These are phyloP conservation scores for Cercophora newfieldiana DNA, from an alignment of 495 filamentous ascomycete species.

Conservation along the genomic window DNA sequence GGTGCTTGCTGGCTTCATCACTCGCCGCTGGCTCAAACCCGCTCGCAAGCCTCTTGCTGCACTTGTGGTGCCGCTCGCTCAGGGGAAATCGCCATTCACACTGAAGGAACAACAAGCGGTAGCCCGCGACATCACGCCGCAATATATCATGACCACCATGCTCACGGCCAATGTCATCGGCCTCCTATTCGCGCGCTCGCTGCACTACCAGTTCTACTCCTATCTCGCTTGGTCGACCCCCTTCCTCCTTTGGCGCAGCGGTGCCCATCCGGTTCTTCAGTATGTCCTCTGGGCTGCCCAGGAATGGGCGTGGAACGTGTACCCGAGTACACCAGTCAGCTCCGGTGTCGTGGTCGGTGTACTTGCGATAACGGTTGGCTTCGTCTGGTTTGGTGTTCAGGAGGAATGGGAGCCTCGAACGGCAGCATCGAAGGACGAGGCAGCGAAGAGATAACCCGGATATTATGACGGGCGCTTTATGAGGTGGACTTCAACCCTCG, in stretches of 20 bases:
- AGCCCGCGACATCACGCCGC: constrained; percentile 61
- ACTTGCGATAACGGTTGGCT: constrained; percentile 63
- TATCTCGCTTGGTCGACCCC: constrained; percentile 92
- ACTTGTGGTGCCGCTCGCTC: constrained; percentile 53
- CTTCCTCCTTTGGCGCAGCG: constrained; percentile 83
- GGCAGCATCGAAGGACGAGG: constrained; percentile 25
- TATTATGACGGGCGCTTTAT: neutral
- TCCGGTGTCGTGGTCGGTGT: constrained; percentile 74
- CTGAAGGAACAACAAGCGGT: constrained; percentile 54
- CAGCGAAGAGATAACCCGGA: constrained; percentile 22
- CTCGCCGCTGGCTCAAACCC: constrained; percentile 50
- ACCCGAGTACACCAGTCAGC: constrained; percentile 82
- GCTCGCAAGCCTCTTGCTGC: constrained; percentile 45
- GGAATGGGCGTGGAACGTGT: constrained; percentile 97
- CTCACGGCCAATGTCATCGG: constrained; percentile 81
- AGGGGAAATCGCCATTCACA: constrained; percentile 54
- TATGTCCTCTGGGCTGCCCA: constrained; percentile 77
- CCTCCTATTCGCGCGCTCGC: constrained; percentile 82
- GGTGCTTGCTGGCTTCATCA: constrained; percentile 62
- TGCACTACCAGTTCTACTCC: constrained; percentile 97
- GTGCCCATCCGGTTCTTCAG: constrained; percentile 69
- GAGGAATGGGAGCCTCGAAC: constrained; percentile 37
- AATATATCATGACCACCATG: constrained; percentile 75
- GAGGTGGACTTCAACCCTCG: constrained; percentile 42
- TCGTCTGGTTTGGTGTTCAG: constrained; percentile 61